These are phyloP conservation scores for Hypoxylon fragiforme DNA, from an alignment of 495 filamentous ascomycete genomes.

Conservation along the genomic window DNA sequence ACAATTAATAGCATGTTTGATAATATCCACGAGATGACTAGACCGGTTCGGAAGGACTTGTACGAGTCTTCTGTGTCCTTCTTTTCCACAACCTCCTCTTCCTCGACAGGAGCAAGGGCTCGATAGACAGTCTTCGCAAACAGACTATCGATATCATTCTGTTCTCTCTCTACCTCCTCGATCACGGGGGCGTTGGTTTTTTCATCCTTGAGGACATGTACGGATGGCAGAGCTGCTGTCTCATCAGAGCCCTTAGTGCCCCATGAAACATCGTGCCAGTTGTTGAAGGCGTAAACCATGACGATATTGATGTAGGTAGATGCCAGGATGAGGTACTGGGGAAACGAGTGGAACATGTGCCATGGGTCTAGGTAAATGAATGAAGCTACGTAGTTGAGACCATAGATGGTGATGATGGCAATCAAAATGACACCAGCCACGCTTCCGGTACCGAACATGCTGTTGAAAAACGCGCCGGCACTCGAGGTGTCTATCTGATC, in stretches of 20 bases:
- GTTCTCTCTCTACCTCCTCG: conserved; percentile 93
- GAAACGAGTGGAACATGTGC: conserved; percentile 99
- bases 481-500: conserved; percentile 40
- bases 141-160: conserved; percentile 96
- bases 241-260: conserved; percentile 99
- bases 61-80: conserved; percentile 96
- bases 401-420: conserved; percentile 90
- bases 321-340: conserved; percentile 86
- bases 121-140: conserved; percentile 97
- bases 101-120: conserved; percentile 79
- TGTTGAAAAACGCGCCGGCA: conserved; percentile 57
- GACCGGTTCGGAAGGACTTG: conserved; percentile 95
- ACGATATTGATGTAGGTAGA: conserved; percentile 99
- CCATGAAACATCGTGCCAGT: conserved; percentile 99
- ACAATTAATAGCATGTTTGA: conserved; percentile 88
- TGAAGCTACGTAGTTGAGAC: conserved; percentile 95
- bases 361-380: conserved; percentile 99
- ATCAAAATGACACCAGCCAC: conserved; percentile 80
- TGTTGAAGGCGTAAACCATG: conserved; percentile 99
- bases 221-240: conserved; percentile 89
- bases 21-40: conserved; percentile 93
- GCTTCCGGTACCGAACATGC: conserved; percentile 75
- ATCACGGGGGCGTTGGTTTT: conserved; percentile 82
- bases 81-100: conserved; percentile 69
- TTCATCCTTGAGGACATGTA: conserved; percentile 76